Percentiles rank a stretch among this genome's conserved stretches.
Evolutionary conservation across 1,139 yeast species (phyloP).

Genomic region (Meyerozyma athensensis): DNA sequence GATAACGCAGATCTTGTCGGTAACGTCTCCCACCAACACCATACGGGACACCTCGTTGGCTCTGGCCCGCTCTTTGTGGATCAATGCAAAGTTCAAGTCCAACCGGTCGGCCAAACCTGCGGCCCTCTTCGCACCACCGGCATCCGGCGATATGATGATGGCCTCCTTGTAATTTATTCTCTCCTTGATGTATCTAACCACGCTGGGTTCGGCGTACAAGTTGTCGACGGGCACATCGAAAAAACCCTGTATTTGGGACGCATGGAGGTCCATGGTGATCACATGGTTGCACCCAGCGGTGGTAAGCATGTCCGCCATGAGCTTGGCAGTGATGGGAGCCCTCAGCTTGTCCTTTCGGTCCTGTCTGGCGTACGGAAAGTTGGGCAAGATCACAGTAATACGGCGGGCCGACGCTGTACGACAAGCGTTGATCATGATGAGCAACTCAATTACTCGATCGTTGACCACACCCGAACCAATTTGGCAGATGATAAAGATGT

Average conservation of each 20-base stretch:
- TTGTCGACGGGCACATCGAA: constrained; percentile 96
- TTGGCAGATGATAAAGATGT: constrained; percentile 77
- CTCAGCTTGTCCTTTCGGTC: constrained; percentile 94
- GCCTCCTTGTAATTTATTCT: constrained; percentile 58
- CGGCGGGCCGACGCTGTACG: constrained; percentile 93
- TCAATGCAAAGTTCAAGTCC: constrained; percentile 90
- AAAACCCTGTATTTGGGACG: constrained; percentile 96
- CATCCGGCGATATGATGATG: constrained; percentile 93
- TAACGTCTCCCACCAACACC: constrained; percentile 96
- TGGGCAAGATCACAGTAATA: constrained; percentile 92
- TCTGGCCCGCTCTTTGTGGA: constrained; percentile 92
- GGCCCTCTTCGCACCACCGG: constrained; percentile 98
- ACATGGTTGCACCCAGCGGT: constrained; percentile 97
- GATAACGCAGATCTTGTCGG: constrained; percentile 78
- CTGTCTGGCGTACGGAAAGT: constrained; percentile 96
- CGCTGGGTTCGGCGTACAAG: constrained; percentile 92
- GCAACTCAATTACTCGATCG: constrained; percentile 79
- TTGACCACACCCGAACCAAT: constrained; percentile 91
- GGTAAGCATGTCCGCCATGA: constrained; percentile 91
- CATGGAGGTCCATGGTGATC: constrained; percentile 96
- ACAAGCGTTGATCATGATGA: constrained; percentile 93
- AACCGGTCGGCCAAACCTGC: constrained; percentile 92
- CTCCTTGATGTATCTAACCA: constrained; percentile 80
- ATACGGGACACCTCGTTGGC: constrained; percentile 92
- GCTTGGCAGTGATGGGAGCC: constrained; percentile 96